Conservation (phyloP, 1,284 basidiomycete genomes). For the Malassezia caprae region DNA sequence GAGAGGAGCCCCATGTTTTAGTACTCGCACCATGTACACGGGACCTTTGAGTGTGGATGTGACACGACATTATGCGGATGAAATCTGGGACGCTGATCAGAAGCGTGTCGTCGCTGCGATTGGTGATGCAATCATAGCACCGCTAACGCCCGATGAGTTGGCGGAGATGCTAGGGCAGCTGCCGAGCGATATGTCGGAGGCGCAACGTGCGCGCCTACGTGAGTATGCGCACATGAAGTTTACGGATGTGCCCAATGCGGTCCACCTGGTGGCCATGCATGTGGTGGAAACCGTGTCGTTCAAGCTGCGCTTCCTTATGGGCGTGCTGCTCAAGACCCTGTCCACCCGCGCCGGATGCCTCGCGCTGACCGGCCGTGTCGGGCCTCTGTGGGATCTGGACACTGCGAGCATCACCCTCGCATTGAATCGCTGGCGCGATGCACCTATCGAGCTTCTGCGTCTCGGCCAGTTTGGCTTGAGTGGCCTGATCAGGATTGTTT, state of each 20-base stretch:
- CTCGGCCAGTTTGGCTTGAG: constrained; percentile 37
- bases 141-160: constrained; percentile 30
- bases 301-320: constrained; percentile 26
- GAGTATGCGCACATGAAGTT: constrained; percentile 34
- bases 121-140: constrained; percentile 38
- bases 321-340: constrained; percentile 31
- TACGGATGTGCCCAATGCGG: constrained; percentile 24
- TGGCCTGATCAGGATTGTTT: constrained; percentile 33
- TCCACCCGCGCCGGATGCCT: constrained; percentile 36
- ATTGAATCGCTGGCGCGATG: constrained; percentile 29
- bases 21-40: background rate
- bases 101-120: constrained; percentile 32
- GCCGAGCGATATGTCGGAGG: constrained; percentile 25
- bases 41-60: background rate
- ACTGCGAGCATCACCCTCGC: constrained; percentile 19
- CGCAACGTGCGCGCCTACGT: constrained; percentile 30
- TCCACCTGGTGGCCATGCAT: constrained; percentile 36
- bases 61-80: constrained; percentile 18
- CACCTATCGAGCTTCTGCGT: constrained; percentile 33
- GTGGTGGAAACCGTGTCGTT: constrained; percentile 26
- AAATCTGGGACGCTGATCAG: constrained; percentile 24
- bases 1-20: no score
- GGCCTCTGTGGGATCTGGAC: constrained; percentile 35
- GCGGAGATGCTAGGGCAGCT: constrained; percentile 31
- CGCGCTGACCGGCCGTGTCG: constrained; percentile 33